Percentiles rank a stretch among this genome's conserved stretches.
These are phyloP conservation scores for Aureobasidium lini DNA, from an alignment of 2,329 filamentous ascomycete genomes.

Conservation along the genomic window DNA sequence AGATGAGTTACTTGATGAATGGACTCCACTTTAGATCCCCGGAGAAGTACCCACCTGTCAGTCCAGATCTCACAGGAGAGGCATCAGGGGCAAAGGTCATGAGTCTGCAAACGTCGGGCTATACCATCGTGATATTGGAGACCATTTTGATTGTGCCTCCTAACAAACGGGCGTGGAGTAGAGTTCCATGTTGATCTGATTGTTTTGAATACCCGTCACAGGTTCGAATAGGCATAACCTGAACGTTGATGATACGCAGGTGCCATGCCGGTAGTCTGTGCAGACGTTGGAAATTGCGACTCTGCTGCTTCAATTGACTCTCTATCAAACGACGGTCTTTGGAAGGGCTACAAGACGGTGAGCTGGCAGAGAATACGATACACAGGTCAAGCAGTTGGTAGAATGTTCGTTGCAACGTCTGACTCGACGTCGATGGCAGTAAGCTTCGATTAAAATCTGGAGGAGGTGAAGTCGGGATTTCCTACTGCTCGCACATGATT, in stretches of 20 bases:
- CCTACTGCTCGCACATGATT: neutral
- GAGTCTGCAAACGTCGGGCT: slow-evolving; percentile 1
- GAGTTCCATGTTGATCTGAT: slow-evolving; percentile 1
- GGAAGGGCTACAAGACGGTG: neutral
- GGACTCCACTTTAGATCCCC: neutral
- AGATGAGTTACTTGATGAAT: neutral
- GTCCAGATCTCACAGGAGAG: slow-evolving; percentile 8
- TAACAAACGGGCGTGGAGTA: slow-evolving; percentile 1
- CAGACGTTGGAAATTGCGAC: slow-evolving; percentile 12
- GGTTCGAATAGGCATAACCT: neutral
- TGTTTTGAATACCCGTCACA: slow-evolving; percentile 2
- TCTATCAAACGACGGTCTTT: neutral
- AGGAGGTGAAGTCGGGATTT: slow-evolving; percentile 8
- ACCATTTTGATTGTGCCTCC: neutral
- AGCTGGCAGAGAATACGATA: neutral
- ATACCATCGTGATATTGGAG: neutral
- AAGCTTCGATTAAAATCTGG: neutral
- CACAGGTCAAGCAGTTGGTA: neutral
- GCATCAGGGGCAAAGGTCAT: slow-evolving; percentile 2
- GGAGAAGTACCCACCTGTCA: slow-evolving; percentile 4
- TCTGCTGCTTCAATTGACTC: slow-evolving; percentile 10
- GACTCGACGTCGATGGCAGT: neutral
- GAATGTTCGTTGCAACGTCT: neutral
- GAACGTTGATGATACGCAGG: slow-evolving; percentile 9
- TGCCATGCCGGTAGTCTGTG: slow-evolving; percentile 8